Base-by-base conservation (phyloP, 306 rosid species). In the Cyclanthera cordifolia region DNA sequence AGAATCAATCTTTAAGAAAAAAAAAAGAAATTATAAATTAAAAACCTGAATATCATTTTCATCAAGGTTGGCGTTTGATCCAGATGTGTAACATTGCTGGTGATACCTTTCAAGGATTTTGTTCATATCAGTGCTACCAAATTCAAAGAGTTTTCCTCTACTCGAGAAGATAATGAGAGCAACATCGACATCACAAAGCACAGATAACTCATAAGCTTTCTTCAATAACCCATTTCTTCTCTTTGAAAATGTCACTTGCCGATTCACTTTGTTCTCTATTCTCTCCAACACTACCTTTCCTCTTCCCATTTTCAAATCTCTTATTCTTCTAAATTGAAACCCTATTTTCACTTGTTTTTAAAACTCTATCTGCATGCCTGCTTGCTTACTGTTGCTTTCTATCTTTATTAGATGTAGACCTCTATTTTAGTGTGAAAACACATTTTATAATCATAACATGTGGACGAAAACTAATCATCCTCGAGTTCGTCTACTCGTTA, bases 241-340 rank as follows among this genome's bases (percentile, higher is more conserved):
- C 82, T 91, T 88, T 61, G 97, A 80, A 74, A 91, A 91, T 3
- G 91, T 86, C 13, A 91, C 97, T 78, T 88, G 95, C 11, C 95
- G 73, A 64, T 88, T 91, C 51, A 83, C 87, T 78, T 85, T 91
- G 86, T 88, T 91, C 81, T 91, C 89, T 76, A 91, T 91, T 74
- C 91, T 91, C 82, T 86, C 95, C 60, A 91, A 23, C n/a, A 85
- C 89, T 30, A 88, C 95, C 53, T 77, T 86, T 45, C 96, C 91
- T 69, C 97, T 91, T 71, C 93, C 97, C 93, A 88, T 79, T 3
- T n/a, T n/a, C n/a, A n/a, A n/a, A n/a, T n/a, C n/a, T n/a, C n/a
- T n/a, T n/a, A n/a, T n/a, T n/a, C n/a, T n/a, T n/a, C n/a, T n/a
- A n/a, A n/a, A n/a, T n/a, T n/a, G n/a, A n/a, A n/a, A n/a, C n/a